Evolutionary conservation across 495 filamentous ascomycete species (phyloP).

Genomic region (Aspergillus panamensis): DNA sequence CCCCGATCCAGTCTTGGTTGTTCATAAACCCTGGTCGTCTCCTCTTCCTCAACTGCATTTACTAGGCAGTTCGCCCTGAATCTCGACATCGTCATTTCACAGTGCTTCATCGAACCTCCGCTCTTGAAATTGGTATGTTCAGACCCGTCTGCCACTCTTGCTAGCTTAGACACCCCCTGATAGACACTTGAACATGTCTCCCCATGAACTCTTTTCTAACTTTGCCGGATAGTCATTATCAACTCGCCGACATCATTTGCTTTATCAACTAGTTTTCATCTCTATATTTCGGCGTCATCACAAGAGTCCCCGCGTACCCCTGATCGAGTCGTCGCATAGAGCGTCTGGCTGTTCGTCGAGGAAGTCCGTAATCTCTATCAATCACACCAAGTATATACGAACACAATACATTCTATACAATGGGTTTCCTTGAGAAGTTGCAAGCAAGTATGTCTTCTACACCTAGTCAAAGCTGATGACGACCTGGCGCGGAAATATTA

Average conservation of each 20-base stretch:
- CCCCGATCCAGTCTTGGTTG: background rate
- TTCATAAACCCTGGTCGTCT: background rate
- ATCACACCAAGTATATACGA: background rate
- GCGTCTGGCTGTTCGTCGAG: background rate
- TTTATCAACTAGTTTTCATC: background rate
- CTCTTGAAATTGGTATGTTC: background rate
- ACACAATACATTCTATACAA: slow-evolving; percentile 23
- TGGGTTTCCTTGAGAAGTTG: slow-evolving; percentile 56
- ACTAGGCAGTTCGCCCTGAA: background rate
- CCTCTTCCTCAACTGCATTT: background rate
- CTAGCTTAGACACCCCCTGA: background rate
- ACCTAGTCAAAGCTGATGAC: background rate
- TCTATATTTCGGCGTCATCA: background rate
- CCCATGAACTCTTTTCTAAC: background rate
- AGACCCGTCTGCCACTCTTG: background rate
- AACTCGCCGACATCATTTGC: background rate
- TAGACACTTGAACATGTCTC: background rate
- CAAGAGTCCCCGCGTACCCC: background rate
- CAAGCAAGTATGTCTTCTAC: slow-evolving; percentile 46
- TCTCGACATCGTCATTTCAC: background rate
- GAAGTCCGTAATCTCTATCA: background rate
- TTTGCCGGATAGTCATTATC: background rate
- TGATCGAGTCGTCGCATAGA: background rate
- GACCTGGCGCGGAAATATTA: too few relatives aligned
- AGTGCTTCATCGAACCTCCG: background rate